These are phyloP conservation scores for Pseudogymnoascus sp. DNA, from an alignment of 2,329 filamentous ascomycete genomes.

Conservation along the genomic window DNA sequence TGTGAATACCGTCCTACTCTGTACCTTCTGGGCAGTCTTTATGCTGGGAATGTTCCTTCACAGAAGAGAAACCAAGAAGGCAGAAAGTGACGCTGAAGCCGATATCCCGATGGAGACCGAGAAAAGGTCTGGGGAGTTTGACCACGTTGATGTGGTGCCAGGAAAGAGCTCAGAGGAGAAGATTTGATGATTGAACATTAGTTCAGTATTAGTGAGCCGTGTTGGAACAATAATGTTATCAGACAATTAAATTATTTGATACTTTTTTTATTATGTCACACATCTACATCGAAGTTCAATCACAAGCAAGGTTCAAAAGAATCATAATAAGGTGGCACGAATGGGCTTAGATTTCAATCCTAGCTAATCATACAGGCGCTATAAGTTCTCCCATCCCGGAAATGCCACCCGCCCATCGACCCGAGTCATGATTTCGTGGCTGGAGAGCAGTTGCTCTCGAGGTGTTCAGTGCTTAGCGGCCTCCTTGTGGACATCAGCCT, in stretches of 20 bases:
- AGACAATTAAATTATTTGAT: background rate
- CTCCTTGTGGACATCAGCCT: conserved; percentile 42
- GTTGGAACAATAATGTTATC: background rate
- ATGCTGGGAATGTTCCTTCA: conserved; percentile 28
- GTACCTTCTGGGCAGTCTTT: conserved; percentile 28
- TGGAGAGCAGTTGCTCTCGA: conserved; percentile 3
- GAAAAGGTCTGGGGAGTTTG: background rate
- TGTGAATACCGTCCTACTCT: conserved; percentile 22
- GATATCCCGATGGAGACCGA: background rate
- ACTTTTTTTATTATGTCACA: background rate
- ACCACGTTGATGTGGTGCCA: background rate
- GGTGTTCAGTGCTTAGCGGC: conserved; percentile 16
- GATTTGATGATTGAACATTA: background rate
- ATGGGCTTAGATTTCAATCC: conserved; percentile 5
- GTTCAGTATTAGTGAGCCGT: background rate
- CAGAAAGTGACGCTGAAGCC: background rate
- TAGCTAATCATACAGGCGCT: conserved; percentile 4
- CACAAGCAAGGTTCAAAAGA: background rate
- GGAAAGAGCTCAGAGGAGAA: background rate
- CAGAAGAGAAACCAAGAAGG: conserved; percentile 25
- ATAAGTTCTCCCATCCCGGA: background rate
- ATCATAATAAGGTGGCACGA: background rate
- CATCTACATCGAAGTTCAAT: background rate
- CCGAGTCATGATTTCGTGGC: conserved; percentile 5
- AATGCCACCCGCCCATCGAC: conserved; percentile 5